Base-by-base conservation (phyloP, 306 rosid genomes). In the Lathyrus tuberosus region DNA sequence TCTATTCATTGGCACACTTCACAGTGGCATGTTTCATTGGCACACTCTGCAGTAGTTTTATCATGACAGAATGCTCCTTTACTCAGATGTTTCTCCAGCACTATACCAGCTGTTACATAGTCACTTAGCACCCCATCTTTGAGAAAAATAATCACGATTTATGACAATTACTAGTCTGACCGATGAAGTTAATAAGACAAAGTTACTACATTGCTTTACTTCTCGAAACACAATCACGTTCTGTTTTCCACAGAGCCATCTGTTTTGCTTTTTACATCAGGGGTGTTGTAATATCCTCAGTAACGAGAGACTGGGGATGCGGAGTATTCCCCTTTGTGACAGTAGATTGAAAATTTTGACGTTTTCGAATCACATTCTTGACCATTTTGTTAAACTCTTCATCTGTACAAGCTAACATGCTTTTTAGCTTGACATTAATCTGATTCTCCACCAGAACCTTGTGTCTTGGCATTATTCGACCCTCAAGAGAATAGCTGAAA, bases 401-500 rank as follows among this genome's bases (percentile, higher is more conserved):
- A 60, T 93, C 94, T 40, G 84, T 75, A 78, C 84, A 18, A 47
- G 91, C 93, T 56, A 93, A 80, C 98, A 93, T 88, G 83, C 85
- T 85, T 43, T 93, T 89, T 52, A 93, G 81, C 72, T 88, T 93
- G 71, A 90, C 60, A 79, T 82, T 93, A 28, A 93, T 69, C 75
- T 76, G 82, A 73, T 82, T 85, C 80, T 90, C 97, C 48, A 84
- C 87, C 69, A 88, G 83, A 90, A 90, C 71, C 84, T 85, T 83
- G 86, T 93, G 97, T 83, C 98, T 85, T 3, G 96, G 98, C 56
- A 88, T 86, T 56, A 93, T 90, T 73, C 98, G 85, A 24, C 88
- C 86, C 8, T 90, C 92, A 1, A 93, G 93, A 62, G 98, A 93
- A 81, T 90, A 93, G 83, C 97, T 93, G 60, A 93, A 85, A 86